These are phyloP conservation scores for Noccaea caerulescens DNA, from an alignment of 345 rosid species.

Conservation along the genomic window DNA sequence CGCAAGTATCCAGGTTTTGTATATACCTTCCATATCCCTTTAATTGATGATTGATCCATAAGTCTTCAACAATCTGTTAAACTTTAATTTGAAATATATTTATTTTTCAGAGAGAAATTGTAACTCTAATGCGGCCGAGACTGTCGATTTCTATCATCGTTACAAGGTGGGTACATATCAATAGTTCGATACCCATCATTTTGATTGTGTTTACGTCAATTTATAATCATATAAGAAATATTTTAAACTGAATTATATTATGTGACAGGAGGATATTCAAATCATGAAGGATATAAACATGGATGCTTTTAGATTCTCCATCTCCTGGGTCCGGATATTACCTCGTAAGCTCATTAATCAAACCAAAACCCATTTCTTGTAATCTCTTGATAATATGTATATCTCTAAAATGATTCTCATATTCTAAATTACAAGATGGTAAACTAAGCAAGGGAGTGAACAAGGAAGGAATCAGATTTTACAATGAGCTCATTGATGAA, in stretches of 20 bases:
- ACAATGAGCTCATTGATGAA: constrained; percentile 54
- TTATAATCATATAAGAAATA: neutral
- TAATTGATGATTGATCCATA: neutral
- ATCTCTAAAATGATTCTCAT: neutral
- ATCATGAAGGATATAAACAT: constrained; percentile 46
- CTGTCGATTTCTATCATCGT: constrained; percentile 45
- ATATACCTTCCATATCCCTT: neutral
- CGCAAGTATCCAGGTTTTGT: constrained; percentile 39
- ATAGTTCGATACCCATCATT: neutral
- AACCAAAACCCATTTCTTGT: neutral
- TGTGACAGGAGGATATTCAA: constrained; percentile 46
- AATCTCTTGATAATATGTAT: neutral
- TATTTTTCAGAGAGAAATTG: constrained; percentile 34
- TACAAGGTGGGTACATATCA: constrained; percentile 40
- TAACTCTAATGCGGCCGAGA: constrained; percentile 32
- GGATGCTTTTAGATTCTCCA: constrained; percentile 55
- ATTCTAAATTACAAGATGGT: constrained; percentile 40
- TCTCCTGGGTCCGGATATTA: constrained; percentile 56
- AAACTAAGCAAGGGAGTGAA: constrained; percentile 52
- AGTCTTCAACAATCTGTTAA: neutral
- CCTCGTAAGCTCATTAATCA: constrained; percentile 43
- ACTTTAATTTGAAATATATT: neutral
- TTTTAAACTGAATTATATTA: neutral
- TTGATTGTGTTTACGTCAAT: constrained; percentile 1
- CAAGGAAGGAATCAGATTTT: constrained; percentile 49